A percentile compares a stretch with the other conserved stretches of the same genome.
phyloP scores from a whole-genome alignment of 257 asterid species.

The Solanum habrochaites region DNA sequence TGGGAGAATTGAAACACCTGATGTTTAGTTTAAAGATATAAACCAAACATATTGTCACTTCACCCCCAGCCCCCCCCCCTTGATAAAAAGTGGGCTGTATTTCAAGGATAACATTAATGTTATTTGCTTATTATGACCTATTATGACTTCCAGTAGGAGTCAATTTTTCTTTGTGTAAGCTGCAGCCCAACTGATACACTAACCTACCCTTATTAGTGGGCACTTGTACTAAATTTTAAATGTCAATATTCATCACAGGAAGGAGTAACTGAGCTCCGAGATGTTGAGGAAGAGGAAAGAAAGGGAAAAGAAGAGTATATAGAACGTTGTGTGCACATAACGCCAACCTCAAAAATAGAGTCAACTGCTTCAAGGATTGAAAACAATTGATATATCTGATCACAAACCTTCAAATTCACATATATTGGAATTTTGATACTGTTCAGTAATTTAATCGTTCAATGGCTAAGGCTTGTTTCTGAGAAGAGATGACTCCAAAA shows the following conservation, averaged over 20 bases:
- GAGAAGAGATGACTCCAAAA: not conserved
- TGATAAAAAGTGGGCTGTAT: not conserved
- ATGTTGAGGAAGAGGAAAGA: not conserved
- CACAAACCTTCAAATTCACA: not conserved
- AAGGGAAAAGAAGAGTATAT: not conserved
- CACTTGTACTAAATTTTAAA: too few relatives aligned
- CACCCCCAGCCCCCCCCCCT: too few relatives aligned
- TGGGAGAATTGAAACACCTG: not conserved
- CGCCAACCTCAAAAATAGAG: not conserved
- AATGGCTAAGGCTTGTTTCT: not conserved
- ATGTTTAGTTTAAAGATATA: not conserved
- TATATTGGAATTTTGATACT: not conserved
- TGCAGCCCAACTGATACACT: too few relatives aligned
- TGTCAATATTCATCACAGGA: not conserved
- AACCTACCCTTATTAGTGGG: too few relatives aligned
- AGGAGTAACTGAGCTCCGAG: not conserved
- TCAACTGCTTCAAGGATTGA: not conserved
- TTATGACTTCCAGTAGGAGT: too few relatives aligned
- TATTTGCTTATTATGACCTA: not conserved
- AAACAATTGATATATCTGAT: not conserved
- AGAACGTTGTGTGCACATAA: not conserved
- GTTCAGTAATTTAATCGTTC: not conserved
- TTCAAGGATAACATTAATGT: not conserved
- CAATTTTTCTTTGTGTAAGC: too few relatives aligned
- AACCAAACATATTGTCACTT: not conserved